These are phyloP conservation scores for Massarina eburnea DNA, from an alignment of 2,329 filamentous ascomycete species.

Conservation along the genomic window DNA sequence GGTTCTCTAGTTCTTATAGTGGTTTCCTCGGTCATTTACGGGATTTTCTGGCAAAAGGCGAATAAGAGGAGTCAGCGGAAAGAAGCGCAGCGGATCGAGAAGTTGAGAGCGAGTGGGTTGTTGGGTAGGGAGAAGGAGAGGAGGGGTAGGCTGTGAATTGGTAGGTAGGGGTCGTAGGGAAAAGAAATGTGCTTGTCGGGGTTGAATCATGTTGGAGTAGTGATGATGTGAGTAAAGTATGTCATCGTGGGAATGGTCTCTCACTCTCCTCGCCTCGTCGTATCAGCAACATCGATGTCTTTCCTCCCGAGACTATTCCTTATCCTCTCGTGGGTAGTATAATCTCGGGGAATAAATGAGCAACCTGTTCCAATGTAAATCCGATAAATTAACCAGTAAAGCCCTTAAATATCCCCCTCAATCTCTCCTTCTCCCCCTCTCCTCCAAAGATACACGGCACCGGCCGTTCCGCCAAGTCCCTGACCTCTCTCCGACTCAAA, in stretches of 20 bases:
- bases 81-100: conserved; percentile 19
- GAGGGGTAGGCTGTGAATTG: background rate
- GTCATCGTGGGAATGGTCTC: background rate
- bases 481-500: conserved; percentile 53
- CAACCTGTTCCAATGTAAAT: too few relatives aligned
- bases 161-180: background rate
- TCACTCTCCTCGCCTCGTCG: too few relatives aligned
- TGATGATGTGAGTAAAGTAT: background rate
- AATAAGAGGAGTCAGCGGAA: conserved; percentile 17
- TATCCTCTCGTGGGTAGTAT: too few relatives aligned
- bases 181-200: background rate
- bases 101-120: conserved; percentile 16
- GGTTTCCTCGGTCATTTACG: conserved; percentile 18
- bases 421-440: conserved; percentile 60
- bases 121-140: conserved; percentile 9
- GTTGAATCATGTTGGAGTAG: background rate
- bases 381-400: too few relatives aligned
- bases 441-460: conserved; percentile 69
- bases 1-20: conserved; percentile 18
- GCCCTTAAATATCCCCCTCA: conserved; percentile 32
- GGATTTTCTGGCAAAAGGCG: conserved; percentile 20
- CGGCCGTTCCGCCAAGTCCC: conserved; percentile 60
- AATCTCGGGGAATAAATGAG: too few relatives aligned
- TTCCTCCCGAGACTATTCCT: too few relatives aligned
- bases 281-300: too few relatives aligned